Evolutionary conservation across 352 stramenopile genomes (phyloP).

Genomic region (Bremia lactucae): DNA sequence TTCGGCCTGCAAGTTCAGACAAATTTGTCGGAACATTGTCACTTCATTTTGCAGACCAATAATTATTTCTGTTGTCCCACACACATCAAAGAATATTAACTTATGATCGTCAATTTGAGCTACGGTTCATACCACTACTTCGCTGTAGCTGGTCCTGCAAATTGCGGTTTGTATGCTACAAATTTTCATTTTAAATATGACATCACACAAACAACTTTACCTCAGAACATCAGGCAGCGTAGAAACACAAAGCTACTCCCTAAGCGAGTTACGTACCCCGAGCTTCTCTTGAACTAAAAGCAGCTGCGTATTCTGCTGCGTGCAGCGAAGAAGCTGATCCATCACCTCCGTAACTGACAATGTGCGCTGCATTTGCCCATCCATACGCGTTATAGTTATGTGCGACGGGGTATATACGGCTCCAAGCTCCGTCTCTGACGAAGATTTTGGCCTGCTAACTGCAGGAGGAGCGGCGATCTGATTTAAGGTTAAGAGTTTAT

Average conservation of each 20-base stretch:
- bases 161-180: conserved; percentile 48
- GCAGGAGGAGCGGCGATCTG: conserved; percentile 1
- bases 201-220: neutral
- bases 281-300: conserved; percentile 52
- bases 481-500: neutral
- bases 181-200: too few species aligned
- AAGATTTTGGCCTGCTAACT: conserved; percentile 8
- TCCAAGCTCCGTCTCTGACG: conserved; percentile 28
- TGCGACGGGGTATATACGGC: conserved; percentile 58
- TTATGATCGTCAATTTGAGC: too few species aligned
- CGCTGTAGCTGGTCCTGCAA: conserved; percentile 62
- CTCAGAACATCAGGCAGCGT: conserved; percentile 1
- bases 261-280: conserved; percentile 26
- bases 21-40: conserved; percentile 76
- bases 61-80: conserved; percentile 40
- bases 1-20: conserved; percentile 65
- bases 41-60: conserved; percentile 64
- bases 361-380: conserved; percentile 64
- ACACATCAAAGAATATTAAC: conserved; percentile 11
- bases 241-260: neutral
- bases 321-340: conserved; percentile 62
- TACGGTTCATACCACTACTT: conserved; percentile 32
- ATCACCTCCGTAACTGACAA: conserved; percentile 71
- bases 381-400: conserved; percentile 60
- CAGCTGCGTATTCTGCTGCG: conserved; percentile 56